Percentiles rank a stretch among this genome's conserved stretches.
Evolutionary conservation across 78 protist genomes (phyloP).

Genomic region (Thecamonas trahens): DNA sequence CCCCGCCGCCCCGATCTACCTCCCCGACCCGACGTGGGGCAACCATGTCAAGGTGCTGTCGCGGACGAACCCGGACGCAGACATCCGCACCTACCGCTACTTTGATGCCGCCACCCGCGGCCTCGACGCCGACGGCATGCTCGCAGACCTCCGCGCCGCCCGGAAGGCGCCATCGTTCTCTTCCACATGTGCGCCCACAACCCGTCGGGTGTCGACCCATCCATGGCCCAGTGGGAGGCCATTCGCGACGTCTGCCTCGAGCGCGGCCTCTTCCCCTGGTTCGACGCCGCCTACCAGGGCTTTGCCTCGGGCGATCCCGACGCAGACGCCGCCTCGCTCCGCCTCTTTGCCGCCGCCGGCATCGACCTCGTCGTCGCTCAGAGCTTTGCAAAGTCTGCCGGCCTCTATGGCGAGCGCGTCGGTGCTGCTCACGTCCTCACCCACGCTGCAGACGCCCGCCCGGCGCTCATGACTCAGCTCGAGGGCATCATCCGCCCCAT

Average conservation of each 20-base stretch:
- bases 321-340: slow-evolving; percentile 70
- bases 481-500: slow-evolving; percentile 72
- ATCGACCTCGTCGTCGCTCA: slow-evolving; percentile 20
- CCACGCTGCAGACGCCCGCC: slow-evolving; percentile 22
- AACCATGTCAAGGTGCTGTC: slow-evolving; percentile 60
- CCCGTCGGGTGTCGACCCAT: slow-evolving; percentile 98
- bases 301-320: slow-evolving; percentile 84
- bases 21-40: slow-evolving; percentile 95
- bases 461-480: no score
- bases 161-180: slow-evolving; percentile 57
- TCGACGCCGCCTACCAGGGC: slow-evolving; percentile 97
- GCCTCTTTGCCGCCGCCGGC: slow-evolving; percentile 18
- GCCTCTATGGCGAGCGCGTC: slow-evolving; percentile 85
- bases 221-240: slow-evolving; percentile 81
- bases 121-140: slow-evolving; percentile 74
- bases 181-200: slow-evolving; percentile 96
- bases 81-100: slow-evolving; percentile 54
- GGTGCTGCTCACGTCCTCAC: slow-evolving; percentile 41
- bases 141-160: slow-evolving; percentile 67
- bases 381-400: slow-evolving; percentile 91
- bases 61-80: no score
- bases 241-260: slow-evolving; percentile 38
- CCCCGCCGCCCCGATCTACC: slow-evolving; percentile 48
- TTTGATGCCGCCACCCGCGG: slow-evolving; percentile 42
- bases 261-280: slow-evolving; percentile 49